A percentile compares a stretch with the other conserved stretches of the same genome.
Conservation (phyloP, 2,329 filamentous ascomycete genomes). For the Talaromyces sp. region DNA sequence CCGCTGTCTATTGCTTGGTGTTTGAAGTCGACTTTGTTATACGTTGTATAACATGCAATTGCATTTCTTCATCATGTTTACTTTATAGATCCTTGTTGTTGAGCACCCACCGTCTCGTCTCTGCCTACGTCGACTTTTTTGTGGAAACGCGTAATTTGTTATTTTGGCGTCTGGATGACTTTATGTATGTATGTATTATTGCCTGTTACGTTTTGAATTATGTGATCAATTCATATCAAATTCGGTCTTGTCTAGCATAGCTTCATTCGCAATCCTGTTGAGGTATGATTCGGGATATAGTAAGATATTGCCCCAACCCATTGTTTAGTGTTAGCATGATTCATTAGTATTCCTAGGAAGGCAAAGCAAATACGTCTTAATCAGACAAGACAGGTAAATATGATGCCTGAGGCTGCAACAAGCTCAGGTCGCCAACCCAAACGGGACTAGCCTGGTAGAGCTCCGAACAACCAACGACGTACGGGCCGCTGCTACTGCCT, state of each 20-base stretch:
- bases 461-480: conserved; percentile 9
- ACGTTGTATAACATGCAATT: not conserved
- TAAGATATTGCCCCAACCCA: not conserved
- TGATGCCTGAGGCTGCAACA: conserved; percentile 5
- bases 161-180: conserved; percentile 1
- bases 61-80: not conserved
- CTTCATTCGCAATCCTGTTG: not conserved
- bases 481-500: not conserved
- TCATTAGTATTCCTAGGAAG: not conserved
- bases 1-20: not conserved
- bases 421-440: not conserved
- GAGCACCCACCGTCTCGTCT: not conserved
- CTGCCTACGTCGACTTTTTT: not conserved
- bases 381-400: not conserved
- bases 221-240: not conserved
- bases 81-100: conserved; percentile 5
- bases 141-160: not conserved
- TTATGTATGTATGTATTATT: not conserved
- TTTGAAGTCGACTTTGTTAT: not conserved
- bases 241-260: not conserved
- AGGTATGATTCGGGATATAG: not conserved
- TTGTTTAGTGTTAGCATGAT: not conserved
- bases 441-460: not conserved
- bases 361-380: not conserved
- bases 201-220: not conserved